These are phyloP conservation scores for Aspergillus wentii DNA, from an alignment of 495 filamentous ascomycete species.

Conservation along the genomic window DNA sequence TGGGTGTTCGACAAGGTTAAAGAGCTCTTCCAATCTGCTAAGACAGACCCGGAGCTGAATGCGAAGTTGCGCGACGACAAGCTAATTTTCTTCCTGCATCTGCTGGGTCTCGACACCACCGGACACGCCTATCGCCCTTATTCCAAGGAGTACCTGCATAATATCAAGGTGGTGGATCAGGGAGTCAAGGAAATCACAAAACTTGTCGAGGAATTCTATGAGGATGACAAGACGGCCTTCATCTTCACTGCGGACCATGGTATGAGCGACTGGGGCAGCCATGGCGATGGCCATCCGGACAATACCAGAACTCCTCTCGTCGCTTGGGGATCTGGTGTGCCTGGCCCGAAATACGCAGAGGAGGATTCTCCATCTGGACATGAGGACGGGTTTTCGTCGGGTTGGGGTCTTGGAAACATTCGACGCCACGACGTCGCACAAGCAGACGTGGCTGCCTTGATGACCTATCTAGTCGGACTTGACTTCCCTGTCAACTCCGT, in stretches of 20 bases:
- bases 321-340: conserved; percentile 90
- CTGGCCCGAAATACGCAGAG: conserved; percentile 57
- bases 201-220: conserved; percentile 84
- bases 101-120: conserved; percentile 92
- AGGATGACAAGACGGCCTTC: conserved; percentile 87
- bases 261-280: conserved; percentile 98
- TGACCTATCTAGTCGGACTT: conserved; percentile 90
- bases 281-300: conserved; percentile 96
- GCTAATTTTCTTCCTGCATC: conserved; percentile 92
- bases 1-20: conserved; percentile 98
- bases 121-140: conserved; percentile 89
- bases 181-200: conserved; percentile 79
- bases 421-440: conserved; percentile 87
- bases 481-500: conserved; percentile 97
- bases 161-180: conserved; percentile 90
- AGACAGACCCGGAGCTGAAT: conserved; percentile 70
- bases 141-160: conserved; percentile 89
- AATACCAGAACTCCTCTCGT: conserved; percentile 95
- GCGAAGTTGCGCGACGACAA: conserved; percentile 74
- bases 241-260: conserved; percentile 98
- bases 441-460: conserved; percentile 92
- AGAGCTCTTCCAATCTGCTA: conserved; percentile 74
- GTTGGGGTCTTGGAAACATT: conserved; percentile 80
- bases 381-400: conserved; percentile 83
- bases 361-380: conserved; percentile 65